Evolutionary conservation across 768 basidiomycete genomes (phyloP).

Genomic region (Cyclocybe aegerita): DNA sequence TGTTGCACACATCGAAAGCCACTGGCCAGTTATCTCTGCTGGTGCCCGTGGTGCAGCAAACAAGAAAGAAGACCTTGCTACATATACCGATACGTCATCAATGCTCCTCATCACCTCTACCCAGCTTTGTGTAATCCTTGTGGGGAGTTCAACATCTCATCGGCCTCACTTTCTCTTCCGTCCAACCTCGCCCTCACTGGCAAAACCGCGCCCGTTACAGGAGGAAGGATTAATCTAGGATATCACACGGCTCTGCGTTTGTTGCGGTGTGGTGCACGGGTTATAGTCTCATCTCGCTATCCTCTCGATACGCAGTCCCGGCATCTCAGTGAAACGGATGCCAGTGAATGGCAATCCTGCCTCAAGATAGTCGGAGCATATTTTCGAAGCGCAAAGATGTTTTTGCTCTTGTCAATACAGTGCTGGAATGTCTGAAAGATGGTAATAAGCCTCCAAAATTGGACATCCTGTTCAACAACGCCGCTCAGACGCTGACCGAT

Average conservation of each 20-base stretch:
- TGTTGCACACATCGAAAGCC: slow-evolving; percentile 16
- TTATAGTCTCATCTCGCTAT: slow-evolving; percentile 30
- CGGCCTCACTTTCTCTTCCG: slow-evolving; percentile 25
- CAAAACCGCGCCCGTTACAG: slow-evolving; percentile 32
- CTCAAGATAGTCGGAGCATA: slow-evolving; percentile 31
- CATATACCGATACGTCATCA: slow-evolving; percentile 24
- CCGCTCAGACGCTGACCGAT: slow-evolving; percentile 35
- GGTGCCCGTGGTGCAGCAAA: slow-evolving; percentile 9
- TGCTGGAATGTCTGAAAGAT: slow-evolving; percentile 19
- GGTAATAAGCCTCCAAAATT: slow-evolving; percentile 16
- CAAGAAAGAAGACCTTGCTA: slow-evolving; percentile 15
- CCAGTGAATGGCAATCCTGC: slow-evolving; percentile 21
- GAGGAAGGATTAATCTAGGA: slow-evolving; percentile 32
- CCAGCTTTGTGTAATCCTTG: slow-evolving; percentile 26
- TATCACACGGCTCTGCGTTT: slow-evolving; percentile 29
- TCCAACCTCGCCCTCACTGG: slow-evolving; percentile 20
- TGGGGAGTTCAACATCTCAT: slow-evolving; percentile 28
- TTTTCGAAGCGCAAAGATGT: slow-evolving; percentile 33
- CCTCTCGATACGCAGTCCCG: slow-evolving; percentile 30
- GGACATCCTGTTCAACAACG: slow-evolving; percentile 34
- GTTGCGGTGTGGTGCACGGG: slow-evolving; percentile 28
- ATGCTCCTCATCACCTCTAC: slow-evolving; percentile 19
- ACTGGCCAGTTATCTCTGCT: slow-evolving; percentile 16
- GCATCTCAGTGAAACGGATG: slow-evolving; percentile 27
- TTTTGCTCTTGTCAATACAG: slow-evolving; percentile 25